These are phyloP conservation scores for Aquilaria malaccensis DNA, from an alignment of 345 rosid genomes.

Conservation along the genomic window DNA sequence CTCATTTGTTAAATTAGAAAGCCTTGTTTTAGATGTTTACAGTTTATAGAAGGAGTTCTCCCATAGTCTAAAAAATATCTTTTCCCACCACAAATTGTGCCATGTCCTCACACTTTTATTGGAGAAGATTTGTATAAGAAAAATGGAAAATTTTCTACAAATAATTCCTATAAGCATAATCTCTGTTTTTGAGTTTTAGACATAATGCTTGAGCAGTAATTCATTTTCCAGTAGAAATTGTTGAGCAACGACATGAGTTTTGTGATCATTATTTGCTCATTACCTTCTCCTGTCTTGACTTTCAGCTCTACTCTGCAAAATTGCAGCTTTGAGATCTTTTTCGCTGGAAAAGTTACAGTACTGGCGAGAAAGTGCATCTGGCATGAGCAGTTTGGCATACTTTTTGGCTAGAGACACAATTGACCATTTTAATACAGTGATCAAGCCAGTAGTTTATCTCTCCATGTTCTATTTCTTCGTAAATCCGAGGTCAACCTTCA, in stretches of 20 bases:
- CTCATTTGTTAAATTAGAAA: too few relatives aligned
- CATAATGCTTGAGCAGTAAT: neutral
- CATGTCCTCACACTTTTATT: too few relatives aligned
- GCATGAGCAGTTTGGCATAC: slow-evolving; percentile 89
- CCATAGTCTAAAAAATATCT: too few relatives aligned
- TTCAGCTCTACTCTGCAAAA: slow-evolving; percentile 90
- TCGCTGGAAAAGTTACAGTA: slow-evolving; percentile 83
- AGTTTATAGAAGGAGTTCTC: too few relatives aligned
- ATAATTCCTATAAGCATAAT: neutral
- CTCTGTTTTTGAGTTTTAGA: neutral
- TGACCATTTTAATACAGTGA: slow-evolving; percentile 67
- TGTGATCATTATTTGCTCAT: neutral
- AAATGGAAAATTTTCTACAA: neutral
- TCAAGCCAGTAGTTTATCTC: slow-evolving; percentile 86
- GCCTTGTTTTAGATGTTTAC: too few relatives aligned
- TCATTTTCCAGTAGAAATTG: neutral
- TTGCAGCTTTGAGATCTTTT: slow-evolving; percentile 85
- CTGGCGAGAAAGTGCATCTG: slow-evolving; percentile 94
- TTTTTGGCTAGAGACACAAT: slow-evolving; percentile 91
- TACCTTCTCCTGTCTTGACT: slow-evolving; percentile 3
- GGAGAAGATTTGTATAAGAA: too few relatives aligned
- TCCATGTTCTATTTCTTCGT: slow-evolving; percentile 92
- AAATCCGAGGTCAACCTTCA: slow-evolving; percentile 75
- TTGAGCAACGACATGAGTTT: neutral
- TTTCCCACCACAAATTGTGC: too few relatives aligned